Evolutionary conservation across 2,329 filamentous ascomycete species (phyloP), one percentile per base, ranked within the genome.

Genomic region (Macrophomina phaseolina): DNA sequence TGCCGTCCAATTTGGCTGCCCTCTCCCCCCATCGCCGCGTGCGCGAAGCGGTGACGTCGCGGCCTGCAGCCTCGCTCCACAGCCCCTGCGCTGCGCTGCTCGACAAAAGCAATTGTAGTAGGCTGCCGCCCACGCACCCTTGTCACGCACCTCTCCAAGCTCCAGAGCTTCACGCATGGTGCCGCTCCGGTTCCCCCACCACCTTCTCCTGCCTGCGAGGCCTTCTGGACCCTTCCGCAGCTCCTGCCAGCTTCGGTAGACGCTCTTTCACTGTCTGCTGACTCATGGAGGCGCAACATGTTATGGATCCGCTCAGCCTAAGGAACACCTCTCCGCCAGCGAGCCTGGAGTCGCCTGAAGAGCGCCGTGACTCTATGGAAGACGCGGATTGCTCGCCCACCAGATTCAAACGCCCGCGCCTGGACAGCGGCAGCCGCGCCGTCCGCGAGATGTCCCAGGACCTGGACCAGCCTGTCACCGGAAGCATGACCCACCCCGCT

Each of bases 331-430:
- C 49, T 12, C 55, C 74, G 71, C 73, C 69, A 70, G 72, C 74
- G 71, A 73, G 67, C 72, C 72, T 71, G 67, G 70, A 71, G 70
- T 73, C 74, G 65, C 75, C 74, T 69, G 76, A 76, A 70, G 74
- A 75, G 23, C 76, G 76, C 69, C 81, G 81, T 73, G 78, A 82
- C 69, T 76, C 77, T 67, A 77, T 77, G 68, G 80, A 79, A 72
- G 81, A 83, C 75, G 78, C 78, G 65, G 78, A 82, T 71, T 74
- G 77, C 62, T 79, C 79, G 42, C 76, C 79, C 66, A 78, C 80
- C 38, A 80, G 81, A 72, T 67, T 67, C 65, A 84, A 83, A 76
- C 79, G 81, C 72, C 81, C 80, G 67, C 73, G 78, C 66, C 68
- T 78, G 62, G 82, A 79, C 71, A 78, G 78, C 71, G 80, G 75